Evolutionary conservation across 2,329 filamentous ascomycete species (phyloP).

Genomic region (Pseudogymnoascus sp.): DNA sequence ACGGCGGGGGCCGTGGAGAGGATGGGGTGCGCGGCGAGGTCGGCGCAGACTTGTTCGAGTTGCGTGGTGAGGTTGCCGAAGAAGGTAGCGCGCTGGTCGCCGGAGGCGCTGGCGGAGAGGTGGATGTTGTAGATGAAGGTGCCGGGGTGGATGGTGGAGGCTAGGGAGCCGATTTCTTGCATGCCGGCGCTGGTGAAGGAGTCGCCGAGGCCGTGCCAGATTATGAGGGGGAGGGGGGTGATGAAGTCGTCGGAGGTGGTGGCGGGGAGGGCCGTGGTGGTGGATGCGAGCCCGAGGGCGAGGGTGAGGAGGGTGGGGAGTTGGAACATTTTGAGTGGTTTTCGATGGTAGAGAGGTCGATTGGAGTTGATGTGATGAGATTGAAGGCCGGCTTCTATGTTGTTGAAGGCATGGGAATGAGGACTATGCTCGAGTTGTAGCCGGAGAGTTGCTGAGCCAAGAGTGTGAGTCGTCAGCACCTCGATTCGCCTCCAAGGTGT

Average conservation of each 20-base stretch:
- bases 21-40: slow-evolving; percentile 67
- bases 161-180: slow-evolving; percentile 60
- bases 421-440: neutral
- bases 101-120: slow-evolving; percentile 50
- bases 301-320: neutral
- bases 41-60: slow-evolving; percentile 66
- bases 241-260: slow-evolving; percentile 32
- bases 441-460: neutral
- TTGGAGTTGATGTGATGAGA: neutral
- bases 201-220: slow-evolving; percentile 85
- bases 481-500: slow-evolving; percentile 4
- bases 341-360: neutral
- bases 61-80: slow-evolving; percentile 82
- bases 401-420: neutral
- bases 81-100: slow-evolving; percentile 78
- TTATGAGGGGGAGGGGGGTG: slow-evolving; percentile 76
- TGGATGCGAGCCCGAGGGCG: neutral
- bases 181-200: slow-evolving; percentile 71
- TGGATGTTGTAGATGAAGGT: slow-evolving; percentile 77
- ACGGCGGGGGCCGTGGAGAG: slow-evolving; percentile 73
- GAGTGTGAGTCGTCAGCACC: neutral
- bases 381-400: neutral
- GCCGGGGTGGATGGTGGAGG: slow-evolving; percentile 65
- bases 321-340: neutral
- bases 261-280: neutral